Conservation (phyloP, 495 filamentous ascomycete species). For the Hypoxylon fuscum region DNA sequence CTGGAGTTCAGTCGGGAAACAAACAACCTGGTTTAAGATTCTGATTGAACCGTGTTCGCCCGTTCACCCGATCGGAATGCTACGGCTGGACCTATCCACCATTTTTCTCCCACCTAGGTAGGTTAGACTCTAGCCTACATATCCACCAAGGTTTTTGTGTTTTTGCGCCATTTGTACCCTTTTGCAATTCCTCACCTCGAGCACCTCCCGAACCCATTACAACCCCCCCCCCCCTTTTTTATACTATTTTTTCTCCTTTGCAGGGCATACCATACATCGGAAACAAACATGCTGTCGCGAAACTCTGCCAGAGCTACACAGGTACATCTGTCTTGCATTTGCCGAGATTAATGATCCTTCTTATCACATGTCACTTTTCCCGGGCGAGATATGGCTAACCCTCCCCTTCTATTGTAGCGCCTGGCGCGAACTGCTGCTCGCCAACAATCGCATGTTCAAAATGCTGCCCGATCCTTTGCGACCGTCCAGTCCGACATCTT, state of each 20-base stretch:
- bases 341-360: conserved; percentile 28
- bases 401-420: conserved; percentile 53
- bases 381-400: conserved; percentile 33
- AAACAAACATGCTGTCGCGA: conserved; percentile 64
- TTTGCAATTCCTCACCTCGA: conserved; percentile 27
- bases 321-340: conserved; percentile 45
- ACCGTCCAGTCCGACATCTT: conserved; percentile 89
- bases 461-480: conserved; percentile 65
- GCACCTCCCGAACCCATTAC: conserved; percentile 18
- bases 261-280: conserved; percentile 10
- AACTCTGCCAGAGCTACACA: conserved; percentile 62
- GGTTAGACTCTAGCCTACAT: conserved; percentile 5
- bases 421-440: conserved; percentile 65
- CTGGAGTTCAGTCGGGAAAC: conserved; percentile 7
- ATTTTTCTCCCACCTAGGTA: conserved; percentile 6
- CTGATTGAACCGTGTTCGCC: conserved; percentile 24
- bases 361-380: conserved; percentile 43
- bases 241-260: too few relatives aligned
- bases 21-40: conserved; percentile 8
- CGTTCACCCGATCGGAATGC: conserved; percentile 45
- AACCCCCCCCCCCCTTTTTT: too few relatives aligned
- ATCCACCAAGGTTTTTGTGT: conserved; percentile 36
- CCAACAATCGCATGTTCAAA: conserved; percentile 54
- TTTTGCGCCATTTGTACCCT: conserved; percentile 48
- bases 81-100: conserved; percentile 32